Base-by-base conservation (phyloP, 768 basidiomycete genomes). In the Lyophyllum semitale region DNA sequence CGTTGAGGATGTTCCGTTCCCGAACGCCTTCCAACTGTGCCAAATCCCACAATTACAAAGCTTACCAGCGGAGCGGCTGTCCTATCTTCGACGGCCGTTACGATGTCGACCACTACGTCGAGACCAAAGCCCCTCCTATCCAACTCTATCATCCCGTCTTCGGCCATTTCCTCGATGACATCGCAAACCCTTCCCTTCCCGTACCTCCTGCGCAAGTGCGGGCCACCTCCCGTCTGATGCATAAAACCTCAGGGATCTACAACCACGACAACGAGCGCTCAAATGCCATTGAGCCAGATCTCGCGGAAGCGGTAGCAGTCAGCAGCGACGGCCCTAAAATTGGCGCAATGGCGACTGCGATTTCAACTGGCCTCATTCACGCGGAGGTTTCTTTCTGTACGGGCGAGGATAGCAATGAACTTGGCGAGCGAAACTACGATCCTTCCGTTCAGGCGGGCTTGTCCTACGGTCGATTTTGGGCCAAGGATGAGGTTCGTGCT, bases 1-100 rank as follows among this genome's bases (percentile, higher is more conserved):
- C 23, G 57, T 27, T 29, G 54, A 46, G 45, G 57, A 48, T 41
- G 55, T 59, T n/a, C 53, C 27, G 58, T 33, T n/a, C n/a, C n/a
- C n/a, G n/a, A n/a, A n/a, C n/a, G n/a, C n/a, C n/a, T n/a, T n/a
- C n/a, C n/a, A n/a, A n/a, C n/a, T n/a, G n/a, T n/a, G n/a, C n/a
- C n/a, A n/a, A n/a, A n/a, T n/a, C n/a, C n/a, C n/a, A n/a, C n/a
- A n/a, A n/a, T n/a, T n/a, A n/a, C n/a, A n/a, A n/a, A n/a, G n/a
- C n/a, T n/a, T n/a, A n/a, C n/a, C n/a, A 41, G 40, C 46, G 30
- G 30, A 20, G 17, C 8, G 13, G 22, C 12, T 15, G 30, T 9
- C 46, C 46, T 9, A 20, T 48, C 18, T 27, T 48, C 17, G 30
- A 48, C n/a, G 46, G 46, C 18, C 25, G 46, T 11, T n/a, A 25